Evolutionary conservation across 768 basidiomycete genomes (phyloP).

Genomic region (Boletus fagicola): DNA sequence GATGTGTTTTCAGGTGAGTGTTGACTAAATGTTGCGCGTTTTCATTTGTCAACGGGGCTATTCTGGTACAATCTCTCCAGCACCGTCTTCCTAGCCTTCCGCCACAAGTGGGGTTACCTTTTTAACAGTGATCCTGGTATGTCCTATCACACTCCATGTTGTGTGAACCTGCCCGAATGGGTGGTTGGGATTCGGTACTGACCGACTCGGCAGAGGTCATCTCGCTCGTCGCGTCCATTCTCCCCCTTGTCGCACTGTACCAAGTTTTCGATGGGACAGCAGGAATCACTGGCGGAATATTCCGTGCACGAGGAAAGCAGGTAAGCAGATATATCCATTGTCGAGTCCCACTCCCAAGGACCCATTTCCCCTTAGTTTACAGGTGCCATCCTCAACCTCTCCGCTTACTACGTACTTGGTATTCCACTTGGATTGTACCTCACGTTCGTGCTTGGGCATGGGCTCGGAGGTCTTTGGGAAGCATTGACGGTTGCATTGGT

Average conservation of each 20-base stretch:
- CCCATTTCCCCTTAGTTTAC: slow-evolving; percentile 42
- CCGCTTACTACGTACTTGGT: slow-evolving; percentile 79
- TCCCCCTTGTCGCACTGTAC: slow-evolving; percentile 75
- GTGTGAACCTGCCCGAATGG: background rate
- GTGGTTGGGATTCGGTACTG: background rate
- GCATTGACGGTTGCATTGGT: slow-evolving; percentile 72
- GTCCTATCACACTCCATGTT: slow-evolving; percentile 7
- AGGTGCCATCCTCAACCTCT: slow-evolving; percentile 61
- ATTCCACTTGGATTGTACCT: slow-evolving; percentile 83
- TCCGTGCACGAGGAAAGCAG: slow-evolving; percentile 82
- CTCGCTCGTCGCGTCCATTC: slow-evolving; percentile 52
- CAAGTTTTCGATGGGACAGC: slow-evolving; percentile 83
- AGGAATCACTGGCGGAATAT: slow-evolving; percentile 69
- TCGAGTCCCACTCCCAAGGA: background rate
- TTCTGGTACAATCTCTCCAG: slow-evolving; percentile 31
- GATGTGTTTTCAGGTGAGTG: slow-evolving; percentile 60
- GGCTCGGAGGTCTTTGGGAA: slow-evolving; percentile 78
- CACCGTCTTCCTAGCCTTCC: slow-evolving; percentile 55
- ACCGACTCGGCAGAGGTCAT: slow-evolving; percentile 40
- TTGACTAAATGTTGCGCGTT: background rate
- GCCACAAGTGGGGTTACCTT: slow-evolving; percentile 65
- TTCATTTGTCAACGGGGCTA: background rate
- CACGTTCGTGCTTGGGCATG: slow-evolving; percentile 57
- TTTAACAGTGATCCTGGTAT: slow-evolving; percentile 70
- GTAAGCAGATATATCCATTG: slow-evolving; percentile 25